Percentiles rank a stretch among this genome's conserved stretches.
These are phyloP conservation scores for Clarireedia hainanense DNA, from an alignment of 2,329 filamentous ascomycete genomes.

Conservation along the genomic window DNA sequence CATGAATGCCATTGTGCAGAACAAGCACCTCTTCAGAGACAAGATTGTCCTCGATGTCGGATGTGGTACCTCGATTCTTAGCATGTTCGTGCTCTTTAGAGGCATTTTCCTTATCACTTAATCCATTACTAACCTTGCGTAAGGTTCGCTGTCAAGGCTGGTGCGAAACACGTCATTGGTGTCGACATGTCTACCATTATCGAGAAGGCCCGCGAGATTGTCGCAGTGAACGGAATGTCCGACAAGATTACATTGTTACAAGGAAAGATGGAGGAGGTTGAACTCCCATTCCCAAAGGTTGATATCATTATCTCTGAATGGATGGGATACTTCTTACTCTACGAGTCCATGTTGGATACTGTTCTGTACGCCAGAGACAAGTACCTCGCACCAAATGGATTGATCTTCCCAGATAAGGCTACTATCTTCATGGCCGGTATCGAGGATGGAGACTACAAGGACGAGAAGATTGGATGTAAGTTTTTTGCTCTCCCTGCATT, in stretches of 20 bases:
- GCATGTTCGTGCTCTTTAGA: conserved; percentile 63
- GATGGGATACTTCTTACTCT: conserved; percentile 99
- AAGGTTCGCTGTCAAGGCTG: conserved; percentile 94
- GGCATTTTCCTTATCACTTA: background rate
- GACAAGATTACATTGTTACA: conserved; percentile 97
- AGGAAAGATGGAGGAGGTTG: conserved; percentile 99
- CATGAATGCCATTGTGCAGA: conserved; percentile 95
- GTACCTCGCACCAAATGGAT: conserved; percentile 76
- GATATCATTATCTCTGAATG: conserved; percentile 99
- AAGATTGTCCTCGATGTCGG: conserved; percentile 94
- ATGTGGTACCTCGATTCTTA: conserved; percentile 94
- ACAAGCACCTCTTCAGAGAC: conserved; percentile 87
- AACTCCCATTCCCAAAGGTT: conserved; percentile 87
- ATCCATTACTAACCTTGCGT: background rate
- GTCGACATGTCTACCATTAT: conserved; percentile 99
- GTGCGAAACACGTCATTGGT: conserved; percentile 96
- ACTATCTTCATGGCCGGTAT: conserved; percentile 96
- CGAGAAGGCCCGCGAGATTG: conserved; percentile 95
- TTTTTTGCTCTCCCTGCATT: conserved; percentile 13
- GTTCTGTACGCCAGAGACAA: conserved; percentile 92
- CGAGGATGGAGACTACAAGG: conserved; percentile 98
- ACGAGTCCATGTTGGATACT: conserved; percentile 98
- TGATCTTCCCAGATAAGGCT: conserved; percentile 98
- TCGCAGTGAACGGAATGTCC: conserved; percentile 80
- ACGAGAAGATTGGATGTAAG: conserved; percentile 99